Percentiles rank a stretch among this genome's conserved stretches.
phyloP scores from a whole-genome alignment of 768 basidiomycete species.

The Tricholoma terreum region DNA sequence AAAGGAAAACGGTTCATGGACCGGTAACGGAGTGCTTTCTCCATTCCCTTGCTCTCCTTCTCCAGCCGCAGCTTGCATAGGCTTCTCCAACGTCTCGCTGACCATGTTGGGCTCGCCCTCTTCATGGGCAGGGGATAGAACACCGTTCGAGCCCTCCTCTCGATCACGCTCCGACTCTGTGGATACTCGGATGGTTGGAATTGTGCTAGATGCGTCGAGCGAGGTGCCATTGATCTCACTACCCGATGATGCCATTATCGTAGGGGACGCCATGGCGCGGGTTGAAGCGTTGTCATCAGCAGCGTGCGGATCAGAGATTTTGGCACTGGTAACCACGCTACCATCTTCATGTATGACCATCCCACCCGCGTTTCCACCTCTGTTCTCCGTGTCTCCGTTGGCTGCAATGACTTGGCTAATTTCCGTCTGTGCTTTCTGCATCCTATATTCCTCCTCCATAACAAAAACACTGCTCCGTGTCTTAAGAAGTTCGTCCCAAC shows the following conservation, averaged over 20 bases:
- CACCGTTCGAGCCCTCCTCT: constrained; percentile 28
- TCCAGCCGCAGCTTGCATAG: constrained; percentile 50
- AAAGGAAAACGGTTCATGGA: constrained; percentile 80
- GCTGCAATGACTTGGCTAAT: constrained; percentile 39
- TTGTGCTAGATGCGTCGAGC: constrained; percentile 24
- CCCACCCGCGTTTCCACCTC: constrained; percentile 31
- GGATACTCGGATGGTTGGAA: constrained; percentile 75
- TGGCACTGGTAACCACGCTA: constrained; percentile 32
- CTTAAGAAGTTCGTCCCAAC: constrained; percentile 98
- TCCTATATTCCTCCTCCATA: constrained; percentile 99
- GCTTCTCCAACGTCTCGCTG: constrained; percentile 38
- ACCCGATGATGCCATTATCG: constrained; percentile 26
- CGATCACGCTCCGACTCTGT: constrained; percentile 57
- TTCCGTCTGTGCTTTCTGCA: constrained; percentile 86
- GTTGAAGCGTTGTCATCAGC: constrained; percentile 74
- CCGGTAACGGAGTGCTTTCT: constrained; percentile 31
- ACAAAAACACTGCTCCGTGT: constrained; percentile 94
- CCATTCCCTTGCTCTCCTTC: constrained; percentile 39
- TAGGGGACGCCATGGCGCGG: constrained; percentile 51
- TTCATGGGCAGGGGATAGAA: constrained; percentile 27
- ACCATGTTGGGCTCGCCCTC: constrained; percentile 32
- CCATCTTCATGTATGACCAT: constrained; percentile 67
- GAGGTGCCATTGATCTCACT: constrained; percentile 24
- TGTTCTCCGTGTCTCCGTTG: constrained; percentile 17
- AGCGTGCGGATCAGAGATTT: constrained; percentile 16